Percentiles rank a stretch among this genome's conserved stretches.
phyloP scores from a whole-genome alignment of 164 flowering plant genomes.

The Stephania japonica region DNA sequence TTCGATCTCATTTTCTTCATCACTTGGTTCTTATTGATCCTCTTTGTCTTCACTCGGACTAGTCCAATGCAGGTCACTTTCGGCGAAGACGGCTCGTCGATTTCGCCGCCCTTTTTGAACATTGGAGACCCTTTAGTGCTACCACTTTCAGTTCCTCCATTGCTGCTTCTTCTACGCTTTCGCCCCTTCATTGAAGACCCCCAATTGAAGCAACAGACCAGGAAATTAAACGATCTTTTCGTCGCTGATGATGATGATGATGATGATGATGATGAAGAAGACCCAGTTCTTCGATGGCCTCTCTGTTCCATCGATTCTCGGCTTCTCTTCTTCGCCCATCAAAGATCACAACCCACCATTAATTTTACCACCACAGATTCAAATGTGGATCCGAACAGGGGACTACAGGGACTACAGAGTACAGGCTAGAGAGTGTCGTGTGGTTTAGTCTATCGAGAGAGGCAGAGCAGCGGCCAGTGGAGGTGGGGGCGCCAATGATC shows the following conservation, averaged over 20 bases:
- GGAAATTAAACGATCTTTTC: conserved; percentile 27
- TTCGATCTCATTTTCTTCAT: conserved; percentile 48
- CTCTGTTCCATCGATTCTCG: conserved; percentile 16
- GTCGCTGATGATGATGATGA: too few species aligned
- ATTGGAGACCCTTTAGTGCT: conserved; percentile 67
- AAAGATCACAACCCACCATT: background rate
- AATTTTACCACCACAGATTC: background rate
- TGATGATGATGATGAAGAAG: too few species aligned
- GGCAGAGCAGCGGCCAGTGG: background rate
- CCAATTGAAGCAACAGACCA: conserved; percentile 65
- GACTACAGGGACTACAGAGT: too few species aligned
- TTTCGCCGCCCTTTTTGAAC: conserved; percentile 53
- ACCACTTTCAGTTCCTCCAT: conserved; percentile 26
- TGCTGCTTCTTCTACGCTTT: conserved; percentile 58
- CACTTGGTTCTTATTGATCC: conserved; percentile 49
- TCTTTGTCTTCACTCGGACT: conserved; percentile 83
- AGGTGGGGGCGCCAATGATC: background rate
- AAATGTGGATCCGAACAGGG: background rate
- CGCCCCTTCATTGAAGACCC: conserved; percentile 33
- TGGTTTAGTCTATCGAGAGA: background rate
- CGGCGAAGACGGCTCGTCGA: conserved; percentile 82
- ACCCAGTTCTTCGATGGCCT: conserved; percentile 19
- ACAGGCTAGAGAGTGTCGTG: too few species aligned
- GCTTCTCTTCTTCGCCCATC: conserved; percentile 10
- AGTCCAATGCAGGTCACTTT: conserved; percentile 95